Conservation (phyloP, 2,329 filamentous ascomycete species). For the Botryotinia globosa region DNA sequence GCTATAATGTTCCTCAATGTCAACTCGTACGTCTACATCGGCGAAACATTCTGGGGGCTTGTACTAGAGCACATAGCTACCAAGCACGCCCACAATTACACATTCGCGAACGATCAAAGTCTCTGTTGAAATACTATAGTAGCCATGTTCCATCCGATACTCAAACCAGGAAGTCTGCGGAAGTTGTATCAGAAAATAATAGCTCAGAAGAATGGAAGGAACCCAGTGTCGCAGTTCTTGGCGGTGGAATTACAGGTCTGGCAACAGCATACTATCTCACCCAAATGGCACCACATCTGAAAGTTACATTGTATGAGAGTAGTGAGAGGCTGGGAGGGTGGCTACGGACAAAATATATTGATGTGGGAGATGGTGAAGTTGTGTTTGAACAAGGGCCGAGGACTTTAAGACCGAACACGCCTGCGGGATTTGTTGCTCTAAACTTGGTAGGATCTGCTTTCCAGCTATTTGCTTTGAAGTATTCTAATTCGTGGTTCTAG, state of each 20-base stretch:
- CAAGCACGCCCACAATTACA: conserved; percentile 5
- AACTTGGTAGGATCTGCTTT: conserved; percentile 26
- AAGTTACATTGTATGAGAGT: conserved; percentile 80
- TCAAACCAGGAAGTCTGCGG: neutral
- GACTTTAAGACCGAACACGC: conserved; percentile 34
- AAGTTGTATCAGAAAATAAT: neutral
- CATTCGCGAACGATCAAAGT: neutral
- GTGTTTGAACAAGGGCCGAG: conserved; percentile 83
- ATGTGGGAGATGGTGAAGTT: conserved; percentile 60
- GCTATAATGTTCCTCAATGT: conserved; percentile 29
- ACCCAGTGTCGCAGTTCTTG: conserved; percentile 61
- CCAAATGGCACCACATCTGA: conserved; percentile 61
- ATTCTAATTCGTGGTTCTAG: conserved; percentile 41
- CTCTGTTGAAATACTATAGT: conserved; percentile 3
- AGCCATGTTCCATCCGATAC: neutral
- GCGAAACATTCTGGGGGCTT: neutral
- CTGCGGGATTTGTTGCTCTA: conserved; percentile 30
- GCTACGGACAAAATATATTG: conserved; percentile 66
- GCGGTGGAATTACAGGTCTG: conserved; percentile 81
- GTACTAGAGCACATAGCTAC: conserved; percentile 13
- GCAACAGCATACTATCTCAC: conserved; percentile 74
- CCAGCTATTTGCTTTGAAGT: conserved; percentile 22
- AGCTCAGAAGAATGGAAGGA: conserved; percentile 1
- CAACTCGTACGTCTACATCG: conserved; percentile 17
- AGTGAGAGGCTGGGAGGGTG: conserved; percentile 73